phyloP scores from a whole-genome alignment of 2,329 filamentous ascomycete species.

The Calonectria pteridis region DNA sequence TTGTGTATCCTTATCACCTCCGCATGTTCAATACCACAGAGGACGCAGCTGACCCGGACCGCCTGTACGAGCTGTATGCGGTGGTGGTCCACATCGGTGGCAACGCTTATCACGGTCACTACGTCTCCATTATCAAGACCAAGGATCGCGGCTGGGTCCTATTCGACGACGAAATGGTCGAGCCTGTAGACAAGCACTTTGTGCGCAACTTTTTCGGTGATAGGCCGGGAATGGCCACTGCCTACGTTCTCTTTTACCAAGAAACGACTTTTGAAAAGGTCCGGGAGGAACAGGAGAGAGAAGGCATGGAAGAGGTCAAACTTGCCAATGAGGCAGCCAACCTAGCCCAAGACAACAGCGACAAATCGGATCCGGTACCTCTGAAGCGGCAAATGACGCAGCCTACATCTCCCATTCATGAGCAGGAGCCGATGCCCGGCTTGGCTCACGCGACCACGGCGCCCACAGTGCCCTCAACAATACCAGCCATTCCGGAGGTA shows the following conservation, averaged over 20 bases:
- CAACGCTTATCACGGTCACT: conserved; percentile 97
- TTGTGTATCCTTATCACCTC: conserved; percentile 96
- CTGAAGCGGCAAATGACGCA: conserved; percentile 65
- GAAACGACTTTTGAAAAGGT: conserved; percentile 81
- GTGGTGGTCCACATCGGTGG: conserved; percentile 98
- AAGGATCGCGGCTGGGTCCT: conserved; percentile 95
- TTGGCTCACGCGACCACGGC: conserved; percentile 77
- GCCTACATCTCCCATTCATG: conserved; percentile 58
- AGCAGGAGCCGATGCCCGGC: conserved; percentile 66
- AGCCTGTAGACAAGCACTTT: conserved; percentile 96
- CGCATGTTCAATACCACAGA: conserved; percentile 98
- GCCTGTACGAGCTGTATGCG: conserved; percentile 95
- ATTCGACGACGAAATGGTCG: conserved; percentile 98
- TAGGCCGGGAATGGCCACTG: conserved; percentile 89
- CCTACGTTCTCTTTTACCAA: conserved; percentile 98
- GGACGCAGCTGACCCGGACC: conserved; percentile 92
- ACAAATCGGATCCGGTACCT: conserved; percentile 57
- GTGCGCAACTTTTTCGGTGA: conserved; percentile 98
- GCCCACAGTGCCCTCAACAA: conserved; percentile 53
- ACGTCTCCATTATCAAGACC: conserved; percentile 97
- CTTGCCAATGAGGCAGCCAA: conserved; percentile 69
- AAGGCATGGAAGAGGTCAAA: conserved; percentile 75
- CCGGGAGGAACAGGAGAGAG: conserved; percentile 84
- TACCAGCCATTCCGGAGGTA: conserved; percentile 28
- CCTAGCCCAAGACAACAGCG: conserved; percentile 62